Percentiles rank a stretch among this genome's conserved stretches.
phyloP scores from a whole-genome alignment of 2,329 filamentous ascomycete genomes.

The Nannizziopsis arthrosporioides region DNA sequence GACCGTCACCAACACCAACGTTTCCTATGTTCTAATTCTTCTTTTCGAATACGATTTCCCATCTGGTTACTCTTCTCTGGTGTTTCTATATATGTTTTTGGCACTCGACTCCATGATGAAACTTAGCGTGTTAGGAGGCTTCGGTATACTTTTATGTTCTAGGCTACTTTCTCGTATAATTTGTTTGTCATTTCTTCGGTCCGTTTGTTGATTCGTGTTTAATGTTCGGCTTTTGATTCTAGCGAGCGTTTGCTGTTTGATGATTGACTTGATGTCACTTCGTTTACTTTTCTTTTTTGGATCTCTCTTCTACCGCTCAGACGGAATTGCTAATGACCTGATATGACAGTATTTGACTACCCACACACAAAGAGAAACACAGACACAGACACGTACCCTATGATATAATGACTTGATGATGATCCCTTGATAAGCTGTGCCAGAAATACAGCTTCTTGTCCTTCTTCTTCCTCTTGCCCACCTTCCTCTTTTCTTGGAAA shows the following conservation, averaged over 20 bases:
- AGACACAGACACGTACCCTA: not conserved
- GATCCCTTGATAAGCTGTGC: not conserved
- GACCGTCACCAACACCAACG: constrained; percentile 4
- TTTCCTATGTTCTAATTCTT: not conserved
- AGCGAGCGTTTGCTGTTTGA: constrained; percentile 4
- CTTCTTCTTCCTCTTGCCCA: constrained; percentile 1
- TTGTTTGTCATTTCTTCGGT: not conserved
- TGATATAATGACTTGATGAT: constrained; percentile 9
- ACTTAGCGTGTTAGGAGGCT: constrained; percentile 8
- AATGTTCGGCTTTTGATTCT: not conserved
- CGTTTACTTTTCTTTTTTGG: not conserved
- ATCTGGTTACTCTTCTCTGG: not conserved
- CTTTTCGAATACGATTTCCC: not conserved
- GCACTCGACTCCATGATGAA: constrained; percentile 9
- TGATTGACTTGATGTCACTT: not conserved
- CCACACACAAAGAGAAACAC: too few species aligned
- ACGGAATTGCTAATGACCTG: not conserved
- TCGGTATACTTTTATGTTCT: not conserved
- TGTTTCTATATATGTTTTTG: constrained; percentile 6
- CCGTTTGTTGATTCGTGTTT: not conserved
- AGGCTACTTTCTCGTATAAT: not conserved
- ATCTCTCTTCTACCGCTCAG: not conserved
- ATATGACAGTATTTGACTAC: constrained; percentile 5
- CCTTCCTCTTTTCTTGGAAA: not conserved
- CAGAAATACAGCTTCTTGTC: not conserved